These are phyloP conservation scores for Didymella exigua DNA, from an alignment of 2,329 filamentous ascomycete genomes.

Conservation along the genomic window DNA sequence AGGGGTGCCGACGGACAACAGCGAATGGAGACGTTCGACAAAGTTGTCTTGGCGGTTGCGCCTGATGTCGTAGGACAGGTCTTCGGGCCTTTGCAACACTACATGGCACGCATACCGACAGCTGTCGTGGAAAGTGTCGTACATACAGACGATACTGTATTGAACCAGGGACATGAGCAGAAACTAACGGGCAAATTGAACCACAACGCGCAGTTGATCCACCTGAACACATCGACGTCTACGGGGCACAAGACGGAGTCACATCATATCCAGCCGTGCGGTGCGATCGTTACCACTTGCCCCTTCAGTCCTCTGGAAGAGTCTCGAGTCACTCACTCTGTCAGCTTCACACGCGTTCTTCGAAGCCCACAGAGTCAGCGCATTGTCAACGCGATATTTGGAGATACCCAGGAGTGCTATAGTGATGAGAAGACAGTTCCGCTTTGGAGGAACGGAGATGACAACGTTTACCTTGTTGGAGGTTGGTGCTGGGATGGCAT, in stretches of 20 bases:
- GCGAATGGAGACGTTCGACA: slow-evolving; percentile 54
- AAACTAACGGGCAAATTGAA: neutral
- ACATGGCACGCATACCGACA: slow-evolving; percentile 56
- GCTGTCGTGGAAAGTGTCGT: slow-evolving; percentile 57
- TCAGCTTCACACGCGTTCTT: slow-evolving; percentile 60
- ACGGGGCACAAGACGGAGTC: slow-evolving; percentile 54
- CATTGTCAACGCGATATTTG: slow-evolving; percentile 57
- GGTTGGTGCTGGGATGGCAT: slow-evolving; percentile 71
- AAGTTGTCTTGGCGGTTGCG: slow-evolving; percentile 61
- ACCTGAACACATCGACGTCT: slow-evolving; percentile 42
- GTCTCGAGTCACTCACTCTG: slow-evolving; percentile 52
- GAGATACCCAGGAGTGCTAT: slow-evolving; percentile 4
- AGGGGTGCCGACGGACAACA: slow-evolving; percentile 11
- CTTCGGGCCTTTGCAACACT: slow-evolving; percentile 51
- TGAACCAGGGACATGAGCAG: neutral
- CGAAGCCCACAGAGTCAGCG: slow-evolving; percentile 56
- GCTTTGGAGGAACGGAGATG: slow-evolving; percentile 60
- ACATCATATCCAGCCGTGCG: slow-evolving; percentile 58
- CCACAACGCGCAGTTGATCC: slow-evolving; percentile 34
- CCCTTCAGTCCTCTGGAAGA: slow-evolving; percentile 51
- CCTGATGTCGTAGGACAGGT: slow-evolving; percentile 59
- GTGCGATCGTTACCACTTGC: slow-evolving; percentile 60
- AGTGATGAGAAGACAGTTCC: slow-evolving; percentile 28
- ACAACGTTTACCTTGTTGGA: slow-evolving; percentile 61
- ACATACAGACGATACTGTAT: slow-evolving; percentile 43